phyloP scores from a whole-genome alignment of 2,329 filamentous ascomycete genomes.

The Paramyrothecium sp. region DNA sequence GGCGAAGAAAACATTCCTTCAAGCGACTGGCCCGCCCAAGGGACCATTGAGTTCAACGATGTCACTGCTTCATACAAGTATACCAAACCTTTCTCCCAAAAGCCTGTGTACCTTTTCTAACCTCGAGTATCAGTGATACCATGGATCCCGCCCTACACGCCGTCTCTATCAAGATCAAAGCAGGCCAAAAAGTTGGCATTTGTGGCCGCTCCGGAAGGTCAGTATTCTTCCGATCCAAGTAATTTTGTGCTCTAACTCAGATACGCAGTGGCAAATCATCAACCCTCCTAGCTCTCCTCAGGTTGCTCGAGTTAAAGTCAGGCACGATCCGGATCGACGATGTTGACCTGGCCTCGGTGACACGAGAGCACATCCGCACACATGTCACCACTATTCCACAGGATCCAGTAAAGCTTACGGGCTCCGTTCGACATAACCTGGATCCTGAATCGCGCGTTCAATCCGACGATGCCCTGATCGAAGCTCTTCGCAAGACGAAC shows the following conservation, averaged over 20 bases:
- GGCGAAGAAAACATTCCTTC: conserved; percentile 3
- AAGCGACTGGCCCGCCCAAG: conserved; percentile 23
- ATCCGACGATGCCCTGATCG: conserved; percentile 35
- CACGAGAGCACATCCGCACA: conserved; percentile 40
- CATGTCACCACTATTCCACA: conserved; percentile 46
- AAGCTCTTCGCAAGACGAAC: conserved; percentile 40
- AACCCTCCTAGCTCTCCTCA: conserved; percentile 43
- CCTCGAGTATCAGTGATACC: conserved; percentile 8
- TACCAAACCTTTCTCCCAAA: background rate
- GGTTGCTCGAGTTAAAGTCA: conserved; percentile 41
- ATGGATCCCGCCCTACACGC: conserved; percentile 9
- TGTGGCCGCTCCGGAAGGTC: conserved; percentile 46
- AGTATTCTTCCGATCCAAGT: background rate
- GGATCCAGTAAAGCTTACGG: conserved; percentile 43
- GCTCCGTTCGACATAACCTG: conserved; percentile 45
- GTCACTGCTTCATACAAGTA: conserved; percentile 25
- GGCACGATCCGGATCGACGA: conserved; percentile 41
- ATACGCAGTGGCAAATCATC: conserved; percentile 48
- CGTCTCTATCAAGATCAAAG: conserved; percentile 16
- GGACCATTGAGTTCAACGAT: conserved; percentile 21
- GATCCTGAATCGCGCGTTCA: conserved; percentile 33
- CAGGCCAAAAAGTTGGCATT: conserved; percentile 47
- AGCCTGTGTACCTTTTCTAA: background rate
- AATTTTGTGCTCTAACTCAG: background rate
- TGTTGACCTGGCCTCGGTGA: conserved; percentile 36